These are phyloP conservation scores for Phylloporus sp. DNA, from an alignment of 768 basidiomycete genomes.

Conservation along the genomic window DNA sequence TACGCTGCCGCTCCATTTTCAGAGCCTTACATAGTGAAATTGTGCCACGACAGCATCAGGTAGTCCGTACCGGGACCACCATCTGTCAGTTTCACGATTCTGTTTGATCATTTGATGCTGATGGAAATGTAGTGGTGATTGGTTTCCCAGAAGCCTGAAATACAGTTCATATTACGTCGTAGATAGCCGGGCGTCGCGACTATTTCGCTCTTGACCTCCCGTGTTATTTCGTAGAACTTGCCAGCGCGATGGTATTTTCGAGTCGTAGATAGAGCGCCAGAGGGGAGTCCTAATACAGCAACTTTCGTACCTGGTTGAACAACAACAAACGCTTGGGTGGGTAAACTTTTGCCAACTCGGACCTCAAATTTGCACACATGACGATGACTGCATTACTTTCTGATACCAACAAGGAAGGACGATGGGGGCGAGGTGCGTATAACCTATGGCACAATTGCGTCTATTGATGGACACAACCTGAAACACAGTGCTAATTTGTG, in stretches of 20 bases:
- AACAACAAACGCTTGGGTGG: conserved; percentile 13
- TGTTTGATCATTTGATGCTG: conserved; percentile 4
- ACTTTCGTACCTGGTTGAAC: conserved; percentile 13
- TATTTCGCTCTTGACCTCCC: background rate
- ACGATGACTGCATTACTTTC: conserved; percentile 27
- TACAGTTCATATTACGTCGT: background rate
- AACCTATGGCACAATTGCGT: conserved; percentile 5
- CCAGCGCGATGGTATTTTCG: background rate
- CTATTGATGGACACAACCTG: conserved; percentile 14
- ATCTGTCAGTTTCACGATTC: conserved; percentile 22
- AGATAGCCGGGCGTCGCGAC: background rate
- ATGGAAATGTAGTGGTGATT: conserved; percentile 24
- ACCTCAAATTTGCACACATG: conserved; percentile 26
- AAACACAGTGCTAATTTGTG: conserved; percentile 82
- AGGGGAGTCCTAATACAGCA: conserved; percentile 29
- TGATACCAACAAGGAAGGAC: conserved; percentile 27
- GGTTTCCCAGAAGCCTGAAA: conserved; percentile 21
- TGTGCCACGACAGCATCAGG: conserved; percentile 19
- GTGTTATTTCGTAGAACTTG: conserved; percentile 1
- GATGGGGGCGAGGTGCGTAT: conserved; percentile 42
- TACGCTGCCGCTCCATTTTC: background rate
- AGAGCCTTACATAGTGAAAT: background rate
- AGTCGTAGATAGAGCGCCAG: conserved; percentile 30
- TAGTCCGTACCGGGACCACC: conserved; percentile 29
- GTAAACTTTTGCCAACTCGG: conserved; percentile 13